Evolutionary conservation across 495 filamentous ascomycete genomes (phyloP), one percentile per base, ranked within the genome.

Genomic region (Saxophila tyrrhenica): DNA sequence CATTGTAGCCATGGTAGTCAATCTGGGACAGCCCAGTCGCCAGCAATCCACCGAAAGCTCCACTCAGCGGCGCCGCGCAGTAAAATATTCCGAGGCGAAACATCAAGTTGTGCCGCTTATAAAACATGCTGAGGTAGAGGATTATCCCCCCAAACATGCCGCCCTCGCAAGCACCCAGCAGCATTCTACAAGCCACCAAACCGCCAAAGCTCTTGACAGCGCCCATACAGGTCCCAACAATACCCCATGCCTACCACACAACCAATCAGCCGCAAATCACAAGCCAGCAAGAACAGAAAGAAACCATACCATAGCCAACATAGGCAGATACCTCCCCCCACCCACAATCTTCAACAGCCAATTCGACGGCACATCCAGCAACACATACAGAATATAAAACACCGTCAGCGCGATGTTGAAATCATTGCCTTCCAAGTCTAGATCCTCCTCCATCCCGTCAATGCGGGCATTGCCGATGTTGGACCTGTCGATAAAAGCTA

Each of bases 11-110:
- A 22, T 62, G 55, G 21, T 64, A 65, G 16, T 60, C 48, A 44
- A 77, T 74, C 56, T 67, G 21, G 15, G 65, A 65, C 51, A 70
- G 44, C 3, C 79, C 74, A n/a, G 75, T 71, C 2, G 79, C 78
- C 20, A 86, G 72, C 20, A 85, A 66, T 11, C 80, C 80, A 9
- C 80, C 80, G 64, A 85, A 85, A 1, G 81, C 82, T 16, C 81
- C 81, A 56, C 70, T 74, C 11, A 84, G 64, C 16, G 82, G 70
- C 3, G 82, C 81, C 17, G 78, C 80, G 47, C 78, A 82, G 67
- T 84, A 84, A 66, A 85, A 85, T 47, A 83, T 55, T 0, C 67
- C 70, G 23, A 74, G 70, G 11, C 72, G 62, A 25, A 64, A 70
- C 57, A 60, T 60, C 1, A 60, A 52, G 20, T 60, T 42, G 25